Base-by-base conservation (phyloP, 805 yeast genomes). In the Spathaspora arborariae region DNA sequence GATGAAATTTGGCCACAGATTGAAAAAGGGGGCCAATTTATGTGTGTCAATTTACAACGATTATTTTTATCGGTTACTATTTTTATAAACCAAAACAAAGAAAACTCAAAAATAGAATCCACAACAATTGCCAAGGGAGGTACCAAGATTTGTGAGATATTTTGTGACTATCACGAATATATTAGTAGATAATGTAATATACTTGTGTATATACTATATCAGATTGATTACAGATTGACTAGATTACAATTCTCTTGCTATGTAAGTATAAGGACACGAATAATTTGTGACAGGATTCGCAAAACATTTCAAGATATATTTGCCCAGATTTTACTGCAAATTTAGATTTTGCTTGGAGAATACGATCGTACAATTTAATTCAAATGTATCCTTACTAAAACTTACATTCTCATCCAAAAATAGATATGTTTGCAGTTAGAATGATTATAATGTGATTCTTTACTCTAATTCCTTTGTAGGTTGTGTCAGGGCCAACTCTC, bases 71-170 rank as follows among this genome's bases (percentile, higher is more conserved):
- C 35, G 35, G 35, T 30, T 30, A 30, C 35, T 30, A 30, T 30
- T 30, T 30, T 30, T 30, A 30, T 13, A n/a, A n/a, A n/a, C n/a
- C 35, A 30, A 30, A 30, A 30, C 35, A 27, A 27, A 27, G 5
- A 10, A 27, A 27, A 27, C n/a, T 10, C n/a, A 27, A 27, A 80
- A 56, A 87, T 72, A 54, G 83, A 81, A 64, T 81, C n/a, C n/a
- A n/a, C n/a, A n/a, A n/a, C n/a, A n/a, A n/a, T n/a, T n/a, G n/a
- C n/a, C n/a, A n/a, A n/a, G n/a, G n/a, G n/a, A n/a, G n/a, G n/a
- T n/a, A n/a, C n/a, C n/a, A n/a, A n/a, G n/a, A n/a, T n/a, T n/a
- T n/a, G n/a, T n/a, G n/a, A n/a, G n/a, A n/a, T n/a, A n/a, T n/a
- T n/a, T n/a, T n/a, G n/a, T n/a, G n/a, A n/a, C n/a, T n/a, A n/a